Conservation (phyloP, 176 grass and related monocot species). For the Lolium rigidum region DNA sequence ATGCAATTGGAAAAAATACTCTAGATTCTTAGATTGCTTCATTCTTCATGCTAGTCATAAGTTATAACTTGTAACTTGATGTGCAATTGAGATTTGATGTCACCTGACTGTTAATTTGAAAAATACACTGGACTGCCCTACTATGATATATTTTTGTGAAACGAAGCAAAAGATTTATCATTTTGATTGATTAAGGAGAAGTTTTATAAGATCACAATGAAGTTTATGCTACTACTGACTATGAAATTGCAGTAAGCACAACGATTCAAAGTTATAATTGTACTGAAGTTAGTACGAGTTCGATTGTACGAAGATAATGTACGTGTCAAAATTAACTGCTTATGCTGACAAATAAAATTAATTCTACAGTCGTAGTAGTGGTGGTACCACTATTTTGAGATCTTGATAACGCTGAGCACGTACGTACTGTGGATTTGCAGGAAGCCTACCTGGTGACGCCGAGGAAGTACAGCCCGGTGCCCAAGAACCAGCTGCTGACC, state of each 20-base stretch:
- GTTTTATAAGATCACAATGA: too few species aligned
- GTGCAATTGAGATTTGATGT: too few species aligned
- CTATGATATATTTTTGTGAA: too few species aligned
- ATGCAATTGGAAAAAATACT: too few species aligned
- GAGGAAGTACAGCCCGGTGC: conserved; percentile 67
- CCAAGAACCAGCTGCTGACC: conserved; percentile 67
- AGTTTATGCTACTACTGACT: background rate
- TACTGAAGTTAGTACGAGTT: background rate
- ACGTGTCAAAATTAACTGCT: conserved; percentile 27
- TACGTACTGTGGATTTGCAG: conserved; percentile 35
- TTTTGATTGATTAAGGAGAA: too few species aligned
- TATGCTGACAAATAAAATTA: background rate
- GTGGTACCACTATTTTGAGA: background rate
- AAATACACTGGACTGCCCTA: too few species aligned
- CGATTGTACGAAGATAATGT: background rate
- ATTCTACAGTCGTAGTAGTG: background rate
- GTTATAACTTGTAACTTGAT: too few species aligned
- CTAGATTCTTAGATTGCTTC: too few species aligned
- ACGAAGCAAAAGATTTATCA: too few species aligned
- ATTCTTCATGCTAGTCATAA: too few species aligned
- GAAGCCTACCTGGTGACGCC: conserved; percentile 75
- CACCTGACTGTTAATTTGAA: too few species aligned
- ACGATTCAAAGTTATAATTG: background rate
- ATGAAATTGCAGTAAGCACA: background rate
- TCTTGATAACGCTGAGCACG: background rate